Conservation (phyloP, 1,284 basidiomycete genomes). For the Ceratobasidium sp. region DNA sequence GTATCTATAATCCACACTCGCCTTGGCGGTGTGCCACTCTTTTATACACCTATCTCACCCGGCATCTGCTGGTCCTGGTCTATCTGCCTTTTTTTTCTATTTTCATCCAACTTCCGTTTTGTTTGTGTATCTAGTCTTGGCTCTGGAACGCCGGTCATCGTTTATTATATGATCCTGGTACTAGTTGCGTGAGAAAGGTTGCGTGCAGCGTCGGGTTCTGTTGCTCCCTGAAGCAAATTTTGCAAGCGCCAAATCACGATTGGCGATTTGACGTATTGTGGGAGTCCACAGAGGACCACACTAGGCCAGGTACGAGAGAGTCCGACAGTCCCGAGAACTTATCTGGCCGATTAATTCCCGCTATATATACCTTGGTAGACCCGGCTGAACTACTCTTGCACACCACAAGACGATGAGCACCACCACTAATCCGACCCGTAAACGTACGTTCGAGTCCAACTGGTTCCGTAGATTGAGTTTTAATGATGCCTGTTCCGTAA, state of each 20-base stretch:
- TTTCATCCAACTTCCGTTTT: neutral
- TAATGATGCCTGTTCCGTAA: neutral
- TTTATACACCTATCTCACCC: neutral
- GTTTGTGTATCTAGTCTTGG: slow-evolving; percentile 34
- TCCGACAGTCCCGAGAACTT: slow-evolving; percentile 8
- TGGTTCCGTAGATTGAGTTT: neutral
- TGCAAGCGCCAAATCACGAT: neutral
- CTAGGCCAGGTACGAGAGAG: neutral
- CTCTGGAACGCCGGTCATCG: slow-evolving; percentile 7
- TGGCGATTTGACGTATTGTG: neutral
- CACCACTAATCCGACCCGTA: slow-evolving; percentile 10
- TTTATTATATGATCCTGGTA: slow-evolving; percentile 5
- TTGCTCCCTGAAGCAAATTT: neutral
- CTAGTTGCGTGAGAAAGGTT: neutral
- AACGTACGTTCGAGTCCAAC: slow-evolving; percentile 1
- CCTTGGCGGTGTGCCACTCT: neutral
- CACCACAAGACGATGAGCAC: neutral
- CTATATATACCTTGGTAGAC: neutral
- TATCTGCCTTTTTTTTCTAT: neutral
- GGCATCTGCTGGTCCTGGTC: neutral
- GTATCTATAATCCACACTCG: slow-evolving; percentile 12
- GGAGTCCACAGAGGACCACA: neutral
- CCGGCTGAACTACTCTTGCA: neutral
- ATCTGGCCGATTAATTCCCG: neutral
- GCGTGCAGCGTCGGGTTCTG: neutral